Percentiles rank a stretch among this genome's conserved stretches.
Conservation (phyloP, 2,329 filamentous ascomycete species). For the Drechslerella coelobrocha region DNA sequence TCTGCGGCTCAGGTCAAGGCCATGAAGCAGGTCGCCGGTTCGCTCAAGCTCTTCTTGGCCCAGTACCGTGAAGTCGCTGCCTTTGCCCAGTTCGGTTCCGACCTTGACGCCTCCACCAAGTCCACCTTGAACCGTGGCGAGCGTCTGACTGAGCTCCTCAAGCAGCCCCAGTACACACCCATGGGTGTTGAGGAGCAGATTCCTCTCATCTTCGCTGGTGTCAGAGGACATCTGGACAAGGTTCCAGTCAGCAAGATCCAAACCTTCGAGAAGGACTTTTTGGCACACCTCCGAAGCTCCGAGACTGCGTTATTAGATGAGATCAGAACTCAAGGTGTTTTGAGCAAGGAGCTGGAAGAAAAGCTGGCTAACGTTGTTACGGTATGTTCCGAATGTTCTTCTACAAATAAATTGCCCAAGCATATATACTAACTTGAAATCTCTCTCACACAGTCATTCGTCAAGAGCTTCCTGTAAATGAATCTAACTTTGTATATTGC, state of each 20-base stretch:
- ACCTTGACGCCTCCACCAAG: constrained; percentile 98
- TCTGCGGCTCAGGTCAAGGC: constrained; percentile 99
- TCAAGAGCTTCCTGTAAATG: constrained; percentile 52
- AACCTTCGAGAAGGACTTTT: constrained; percentile 90
- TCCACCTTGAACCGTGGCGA: constrained; percentile 98
- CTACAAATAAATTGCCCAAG: too few relatives aligned
- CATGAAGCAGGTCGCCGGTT: constrained; percentile 99
- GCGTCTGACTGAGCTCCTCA: constrained; percentile 71
- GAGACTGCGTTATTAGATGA: constrained; percentile 80
- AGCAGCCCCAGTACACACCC: constrained; percentile 97
- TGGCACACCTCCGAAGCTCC: constrained; percentile 88
- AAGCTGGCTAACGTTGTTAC: constrained; percentile 77
- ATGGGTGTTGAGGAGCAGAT: constrained; percentile 99
- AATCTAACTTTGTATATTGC: constrained; percentile 33
- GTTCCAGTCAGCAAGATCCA: constrained; percentile 92
- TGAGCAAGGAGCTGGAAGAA: constrained; percentile 92
- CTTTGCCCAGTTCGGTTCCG: constrained; percentile 99
- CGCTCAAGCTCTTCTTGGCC: constrained; percentile 99
- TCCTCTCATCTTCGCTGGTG: constrained; percentile 98
- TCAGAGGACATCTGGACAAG: constrained; percentile 91
- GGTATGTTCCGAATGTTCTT: constrained; percentile 24
- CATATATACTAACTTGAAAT: constrained; percentile 8
- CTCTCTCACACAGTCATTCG: constrained; percentile 49
- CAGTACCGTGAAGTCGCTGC: constrained; percentile 99
- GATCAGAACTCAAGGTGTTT: constrained; percentile 92